phyloP scores from a whole-genome alignment of 2,329 filamentous ascomycete genomes.

The Pleomassaria siparia region DNA sequence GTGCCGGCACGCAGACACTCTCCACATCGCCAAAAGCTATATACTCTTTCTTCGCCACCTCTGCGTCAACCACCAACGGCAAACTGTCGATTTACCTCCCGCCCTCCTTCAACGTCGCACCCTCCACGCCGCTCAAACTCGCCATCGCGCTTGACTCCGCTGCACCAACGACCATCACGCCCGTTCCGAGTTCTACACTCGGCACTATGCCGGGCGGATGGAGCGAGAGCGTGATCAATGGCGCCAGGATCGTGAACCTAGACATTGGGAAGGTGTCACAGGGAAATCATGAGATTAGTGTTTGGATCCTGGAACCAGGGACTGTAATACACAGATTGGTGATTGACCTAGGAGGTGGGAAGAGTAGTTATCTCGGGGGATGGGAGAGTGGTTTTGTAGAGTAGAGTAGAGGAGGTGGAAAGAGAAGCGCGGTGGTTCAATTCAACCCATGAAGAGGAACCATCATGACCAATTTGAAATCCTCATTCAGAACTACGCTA shows the following conservation, averaged over 20 bases:
- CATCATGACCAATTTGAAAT: no score
- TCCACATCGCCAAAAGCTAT: conserved; percentile 16
- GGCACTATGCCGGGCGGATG: conserved; percentile 47
- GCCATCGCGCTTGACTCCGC: conserved; percentile 48
- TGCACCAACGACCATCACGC: conserved; percentile 16
- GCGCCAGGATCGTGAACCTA: conserved; percentile 47
- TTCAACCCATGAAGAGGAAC: no score
- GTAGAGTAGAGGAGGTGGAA: conserved; percentile 44
- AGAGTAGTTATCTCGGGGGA: conserved; percentile 26
- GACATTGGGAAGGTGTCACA: conserved; percentile 24
- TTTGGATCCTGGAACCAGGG: conserved; percentile 35
- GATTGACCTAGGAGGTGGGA: conserved; percentile 22
- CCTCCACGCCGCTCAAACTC: conserved; percentile 48
- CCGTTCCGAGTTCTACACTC: conserved; percentile 36
- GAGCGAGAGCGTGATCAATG: conserved; percentile 50
- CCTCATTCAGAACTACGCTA: no score
- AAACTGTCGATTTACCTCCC: conserved; percentile 40
- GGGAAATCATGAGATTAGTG: conserved; percentile 40
- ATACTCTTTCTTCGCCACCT: conserved; percentile 22
- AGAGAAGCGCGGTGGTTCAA: no score
- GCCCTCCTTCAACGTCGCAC: conserved; percentile 52
- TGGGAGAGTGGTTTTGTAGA: conserved; percentile 15
- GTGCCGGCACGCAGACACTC: conserved; percentile 17
- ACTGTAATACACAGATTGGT: conserved; percentile 21
- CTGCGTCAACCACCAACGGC: conserved; percentile 8